Evolutionary conservation across 257 asterid species (phyloP), one percentile per base, ranked within the genome.

Genomic region (Forsythia suspensa): DNA sequence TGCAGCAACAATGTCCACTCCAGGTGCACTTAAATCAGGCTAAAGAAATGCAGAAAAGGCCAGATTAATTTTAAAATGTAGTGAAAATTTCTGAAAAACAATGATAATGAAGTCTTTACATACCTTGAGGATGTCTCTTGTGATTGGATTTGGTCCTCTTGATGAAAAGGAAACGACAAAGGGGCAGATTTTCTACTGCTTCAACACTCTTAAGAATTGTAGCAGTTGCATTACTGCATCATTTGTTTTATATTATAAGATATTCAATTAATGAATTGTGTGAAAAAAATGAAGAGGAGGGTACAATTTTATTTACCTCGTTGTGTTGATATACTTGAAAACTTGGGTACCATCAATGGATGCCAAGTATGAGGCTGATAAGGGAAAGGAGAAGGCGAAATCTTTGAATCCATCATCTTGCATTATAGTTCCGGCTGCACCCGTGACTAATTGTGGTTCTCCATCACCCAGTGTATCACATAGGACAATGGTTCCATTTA

Each of bases 1-100:
- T 4, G 95, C 95, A 20, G 95, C 97, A 37, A 92, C 79, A 40
- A 92, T 92, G 82, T 92, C 89, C 40, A 87, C 92, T 69, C 95
- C 94, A 0, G 91, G 95, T 16, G 95, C 97, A 61, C 84, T 88
- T 55, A 92, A 55, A 82, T 92, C 97, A 36, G 95, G 95, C 97
- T 92, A 66, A 40, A 46, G 44, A 38, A 67, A 76, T n/a, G 21
- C 5, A 20, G 4, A 10, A 4, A 59, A 8, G 40, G 18, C 37
- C 72, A 12, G 4, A 44, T 36, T 48, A 34, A 63, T 70, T 67
- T 21, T 10, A 21, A 59, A 70, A 76, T 37, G 73, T 42, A 59
- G 67, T 39, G 40, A 43, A 68, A 52, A 9, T 18, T 57, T 4
- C 5, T 40, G 0, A 48, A 48, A 29, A 29, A 29, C 1, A 48